These are phyloP conservation scores for Catenaria anguillulae DNA, from an alignment of 371 early-diverging fungal genomes.

Conservation along the genomic window DNA sequence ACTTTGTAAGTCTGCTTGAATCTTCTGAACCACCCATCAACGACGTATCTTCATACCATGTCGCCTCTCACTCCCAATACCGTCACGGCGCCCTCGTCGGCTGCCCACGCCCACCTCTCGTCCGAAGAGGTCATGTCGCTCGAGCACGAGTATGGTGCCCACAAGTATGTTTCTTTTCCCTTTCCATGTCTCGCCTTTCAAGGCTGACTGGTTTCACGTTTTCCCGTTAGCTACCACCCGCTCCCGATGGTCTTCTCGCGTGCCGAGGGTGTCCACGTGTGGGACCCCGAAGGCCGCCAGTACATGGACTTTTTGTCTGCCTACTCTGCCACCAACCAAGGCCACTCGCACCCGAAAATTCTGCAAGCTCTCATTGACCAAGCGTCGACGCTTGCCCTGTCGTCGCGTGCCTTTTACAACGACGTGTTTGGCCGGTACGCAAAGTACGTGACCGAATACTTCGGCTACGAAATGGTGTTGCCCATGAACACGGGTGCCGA, in stretches of 20 bases:
- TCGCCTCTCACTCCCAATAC: too few species aligned
- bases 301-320: conserved; percentile 95
- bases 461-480: conserved; percentile 92
- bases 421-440: conserved; percentile 78
- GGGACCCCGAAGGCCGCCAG: conserved; percentile 88
- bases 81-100: too few species aligned
- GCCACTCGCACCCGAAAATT: conserved; percentile 92
- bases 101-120: neutral
- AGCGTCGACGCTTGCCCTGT: conserved; percentile 63
- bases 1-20: too few species aligned
- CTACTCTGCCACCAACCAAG: conserved; percentile 94
- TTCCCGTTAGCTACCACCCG: conserved; percentile 72
- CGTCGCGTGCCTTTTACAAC: conserved; percentile 93
- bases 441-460: conserved; percentile 77
- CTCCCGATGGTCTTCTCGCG: conserved; percentile 82
- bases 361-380: conserved; percentile 79
- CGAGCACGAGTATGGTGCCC: conserved; percentile 63
- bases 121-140: conserved; percentile 44
- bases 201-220: neutral
- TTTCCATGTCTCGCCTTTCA: neutral
- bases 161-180: conserved; percentile 39
- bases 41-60: too few species aligned
- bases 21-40: too few species aligned
- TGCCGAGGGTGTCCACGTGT: conserved; percentile 76
- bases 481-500: conserved; percentile 98